phyloP scores from a whole-genome alignment of 768 basidiomycete species.

The Serendipita vermifera region DNA sequence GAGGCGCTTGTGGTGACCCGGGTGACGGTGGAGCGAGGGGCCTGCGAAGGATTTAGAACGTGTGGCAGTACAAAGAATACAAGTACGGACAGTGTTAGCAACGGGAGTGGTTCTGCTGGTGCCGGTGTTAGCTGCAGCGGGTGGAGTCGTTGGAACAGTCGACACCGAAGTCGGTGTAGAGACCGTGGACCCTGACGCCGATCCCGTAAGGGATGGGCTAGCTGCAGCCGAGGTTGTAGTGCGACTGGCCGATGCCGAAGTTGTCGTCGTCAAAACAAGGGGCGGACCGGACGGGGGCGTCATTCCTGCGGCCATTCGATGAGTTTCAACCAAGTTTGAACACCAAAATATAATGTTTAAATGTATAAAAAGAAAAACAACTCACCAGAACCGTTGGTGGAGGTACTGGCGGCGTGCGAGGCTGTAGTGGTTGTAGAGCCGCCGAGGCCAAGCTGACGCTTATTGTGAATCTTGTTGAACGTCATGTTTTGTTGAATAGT shows the following conservation, averaged over 20 bases:
- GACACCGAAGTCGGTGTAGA: background rate
- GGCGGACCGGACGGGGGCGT: background rate
- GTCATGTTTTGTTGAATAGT: background rate
- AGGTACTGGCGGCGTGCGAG: background rate
- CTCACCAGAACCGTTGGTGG: background rate
- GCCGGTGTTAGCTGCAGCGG: slow-evolving; percentile 12
- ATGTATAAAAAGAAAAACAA: background rate
- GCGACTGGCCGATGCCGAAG: background rate
- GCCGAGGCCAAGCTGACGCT: background rate
- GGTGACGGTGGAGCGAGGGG: background rate
- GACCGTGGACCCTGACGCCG: background rate
- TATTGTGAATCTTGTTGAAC: background rate
- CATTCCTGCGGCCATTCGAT: background rate
- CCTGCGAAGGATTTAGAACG: background rate
- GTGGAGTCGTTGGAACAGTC: background rate
- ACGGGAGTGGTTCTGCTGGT: background rate
- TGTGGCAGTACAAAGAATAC: slow-evolving; percentile 3
- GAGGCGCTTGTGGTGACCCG: background rate
- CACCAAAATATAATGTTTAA: background rate
- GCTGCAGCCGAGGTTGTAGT: background rate
- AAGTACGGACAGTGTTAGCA: background rate
- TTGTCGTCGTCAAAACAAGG: background rate
- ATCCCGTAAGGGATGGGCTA: too few relatives aligned
- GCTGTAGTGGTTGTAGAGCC: background rate
- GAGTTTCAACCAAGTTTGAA: background rate